These are phyloP conservation scores for Phytophthora europaea DNA, from an alignment of 352 stramenopile genomes.

Conservation along the genomic window DNA sequence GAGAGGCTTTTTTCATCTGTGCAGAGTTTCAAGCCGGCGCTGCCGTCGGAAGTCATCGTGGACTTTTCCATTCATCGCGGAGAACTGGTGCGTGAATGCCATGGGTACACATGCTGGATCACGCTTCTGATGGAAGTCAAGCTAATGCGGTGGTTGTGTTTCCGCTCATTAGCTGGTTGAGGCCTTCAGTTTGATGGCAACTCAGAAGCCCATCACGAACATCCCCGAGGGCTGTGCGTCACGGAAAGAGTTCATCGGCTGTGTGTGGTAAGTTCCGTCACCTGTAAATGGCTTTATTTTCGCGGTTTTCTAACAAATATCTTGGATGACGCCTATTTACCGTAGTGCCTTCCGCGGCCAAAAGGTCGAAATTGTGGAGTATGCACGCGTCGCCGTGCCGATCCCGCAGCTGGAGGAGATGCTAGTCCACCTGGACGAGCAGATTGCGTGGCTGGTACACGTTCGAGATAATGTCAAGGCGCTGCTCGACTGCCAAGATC, in stretches of 20 bases:
- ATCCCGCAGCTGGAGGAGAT: conserved; percentile 89
- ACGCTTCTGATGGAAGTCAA: background rate
- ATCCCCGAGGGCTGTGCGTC: conserved; percentile 75
- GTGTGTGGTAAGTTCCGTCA: conserved; percentile 66
- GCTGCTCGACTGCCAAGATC: conserved; percentile 71
- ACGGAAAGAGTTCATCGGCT: conserved; percentile 85
- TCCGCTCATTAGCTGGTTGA: conserved; percentile 71
- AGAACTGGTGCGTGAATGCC: conserved; percentile 60
- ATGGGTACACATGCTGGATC: background rate
- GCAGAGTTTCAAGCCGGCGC: conserved; percentile 70
- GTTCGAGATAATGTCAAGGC: conserved; percentile 82
- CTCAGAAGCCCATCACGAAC: conserved; percentile 58
- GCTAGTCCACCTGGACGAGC: conserved; percentile 69
- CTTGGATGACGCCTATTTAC: conserved; percentile 1
- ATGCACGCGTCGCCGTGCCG: conserved; percentile 69
- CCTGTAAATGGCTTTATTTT: background rate
- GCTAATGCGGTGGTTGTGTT: background rate
- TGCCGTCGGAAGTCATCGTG: conserved; percentile 80
- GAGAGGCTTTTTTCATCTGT: conserved; percentile 5
- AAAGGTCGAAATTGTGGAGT: conserved; percentile 83
- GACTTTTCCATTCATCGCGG: conserved; percentile 88
- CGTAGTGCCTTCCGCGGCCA: conserved; percentile 76
- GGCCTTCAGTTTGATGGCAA: conserved; percentile 67
- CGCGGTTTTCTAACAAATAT: background rate
- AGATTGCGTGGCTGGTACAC: conserved; percentile 72